phyloP scores from a whole-genome alignment of 208 protist species.

The Crithidia sp. region DNA sequence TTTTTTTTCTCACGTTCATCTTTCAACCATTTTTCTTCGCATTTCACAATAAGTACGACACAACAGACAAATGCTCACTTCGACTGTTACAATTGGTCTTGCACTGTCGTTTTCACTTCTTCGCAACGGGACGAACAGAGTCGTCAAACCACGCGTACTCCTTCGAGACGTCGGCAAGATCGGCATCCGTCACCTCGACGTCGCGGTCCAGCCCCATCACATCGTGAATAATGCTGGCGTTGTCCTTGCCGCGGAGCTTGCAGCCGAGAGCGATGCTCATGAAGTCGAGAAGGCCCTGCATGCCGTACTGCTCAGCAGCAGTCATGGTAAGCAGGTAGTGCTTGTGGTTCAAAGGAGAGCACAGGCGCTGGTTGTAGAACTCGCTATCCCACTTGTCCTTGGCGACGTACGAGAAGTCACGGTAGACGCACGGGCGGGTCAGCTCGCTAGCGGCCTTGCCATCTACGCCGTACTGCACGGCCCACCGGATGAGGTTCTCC shows the following conservation, averaged over 20 bases:
- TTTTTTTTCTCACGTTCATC: not conserved
- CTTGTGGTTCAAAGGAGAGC: constrained; percentile 41
- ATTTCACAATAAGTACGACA: too few species aligned
- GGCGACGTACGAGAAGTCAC: constrained; percentile 64
- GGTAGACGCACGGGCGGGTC: constrained; percentile 69
- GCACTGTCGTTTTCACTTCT: constrained; percentile 20
- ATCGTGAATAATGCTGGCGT: constrained; percentile 52
- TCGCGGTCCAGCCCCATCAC: constrained; percentile 64
- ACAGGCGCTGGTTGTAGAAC: constrained; percentile 61
- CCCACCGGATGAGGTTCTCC: constrained; percentile 65
- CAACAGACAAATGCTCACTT: too few species aligned
- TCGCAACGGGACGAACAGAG: constrained; percentile 31
- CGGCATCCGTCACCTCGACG: constrained; percentile 40
- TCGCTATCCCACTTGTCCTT: constrained; percentile 74
- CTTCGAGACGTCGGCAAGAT: constrained; percentile 43
- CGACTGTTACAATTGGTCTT: too few species aligned
- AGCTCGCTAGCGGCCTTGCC: constrained; percentile 57
- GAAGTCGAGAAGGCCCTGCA: constrained; percentile 78
- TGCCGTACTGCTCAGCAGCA: constrained; percentile 72
- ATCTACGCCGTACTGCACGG: constrained; percentile 57
- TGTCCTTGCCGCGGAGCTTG: constrained; percentile 71
- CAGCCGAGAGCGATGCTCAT: constrained; percentile 74
- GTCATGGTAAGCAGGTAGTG: constrained; percentile 72
- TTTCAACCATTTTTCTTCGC: constrained; percentile 4
- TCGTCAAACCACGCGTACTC: constrained; percentile 77